phyloP scores from a whole-genome alignment of 164 flowering plant species.

The Hamamelis virginiana region DNA sequence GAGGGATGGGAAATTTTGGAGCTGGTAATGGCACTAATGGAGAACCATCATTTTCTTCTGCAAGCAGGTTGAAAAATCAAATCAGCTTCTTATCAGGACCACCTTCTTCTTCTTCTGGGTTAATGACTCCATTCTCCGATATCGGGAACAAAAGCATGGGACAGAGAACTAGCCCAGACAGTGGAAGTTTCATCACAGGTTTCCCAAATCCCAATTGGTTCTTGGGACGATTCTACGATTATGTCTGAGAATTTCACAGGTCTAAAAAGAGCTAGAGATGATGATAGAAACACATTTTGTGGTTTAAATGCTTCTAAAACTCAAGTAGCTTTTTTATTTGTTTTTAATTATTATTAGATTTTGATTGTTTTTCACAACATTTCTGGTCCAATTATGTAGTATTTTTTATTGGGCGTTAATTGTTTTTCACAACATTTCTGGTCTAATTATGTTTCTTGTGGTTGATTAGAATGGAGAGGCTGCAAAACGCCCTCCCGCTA shows the following conservation, averaged over 20 bases:
- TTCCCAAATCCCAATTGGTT: slow-evolving; percentile 43
- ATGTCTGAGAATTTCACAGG: slow-evolving; percentile 38
- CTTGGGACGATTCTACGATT: slow-evolving; percentile 64
- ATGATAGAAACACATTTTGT: slow-evolving; percentile 33
- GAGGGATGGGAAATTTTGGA: slow-evolving; percentile 50
- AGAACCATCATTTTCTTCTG: slow-evolving; percentile 34
- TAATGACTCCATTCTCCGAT: slow-evolving; percentile 53
- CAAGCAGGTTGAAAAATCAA: slow-evolving; percentile 43
- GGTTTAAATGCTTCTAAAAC: slow-evolving; percentile 36
- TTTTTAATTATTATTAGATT: neutral
- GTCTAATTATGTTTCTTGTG: neutral
- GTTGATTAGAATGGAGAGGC: slow-evolving; percentile 41
- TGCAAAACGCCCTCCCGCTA: slow-evolving; percentile 32
- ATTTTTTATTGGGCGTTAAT: too few species aligned
- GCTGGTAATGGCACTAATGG: slow-evolving; percentile 30
- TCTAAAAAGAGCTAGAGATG: slow-evolving; percentile 36
- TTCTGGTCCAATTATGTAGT: too few species aligned
- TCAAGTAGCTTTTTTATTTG: slow-evolving; percentile 38
- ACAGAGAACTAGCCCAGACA: slow-evolving; percentile 26
- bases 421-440: too few species aligned
- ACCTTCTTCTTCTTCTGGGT: slow-evolving; percentile 38
- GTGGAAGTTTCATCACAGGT: slow-evolving; percentile 36
- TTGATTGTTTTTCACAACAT: neutral
- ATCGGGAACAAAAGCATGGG: slow-evolving; percentile 39
- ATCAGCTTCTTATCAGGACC: slow-evolving; percentile 40